A percentile compares a stretch with the other conserved stretches of the same genome.
phyloP scores from a whole-genome alignment of 2,329 filamentous ascomycete species.

The Elsinoe ampelina region DNA sequence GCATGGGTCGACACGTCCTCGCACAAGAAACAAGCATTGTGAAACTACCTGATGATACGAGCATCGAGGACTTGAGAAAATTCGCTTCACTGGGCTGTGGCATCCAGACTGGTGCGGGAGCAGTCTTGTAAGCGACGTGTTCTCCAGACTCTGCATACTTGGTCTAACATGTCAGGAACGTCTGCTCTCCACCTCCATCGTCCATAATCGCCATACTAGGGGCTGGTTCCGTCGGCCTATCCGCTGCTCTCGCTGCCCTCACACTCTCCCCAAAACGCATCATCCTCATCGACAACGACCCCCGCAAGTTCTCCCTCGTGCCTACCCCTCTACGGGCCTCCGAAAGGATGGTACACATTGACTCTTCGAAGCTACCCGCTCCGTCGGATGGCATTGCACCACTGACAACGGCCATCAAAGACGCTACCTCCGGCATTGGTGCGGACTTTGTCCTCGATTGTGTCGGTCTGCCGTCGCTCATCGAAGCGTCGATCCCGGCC shows the following conservation, averaged over 20 bases:
- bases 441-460: conserved; percentile 19
- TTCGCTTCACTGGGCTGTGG: conserved; percentile 23
- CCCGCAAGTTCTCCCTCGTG: conserved; percentile 18
- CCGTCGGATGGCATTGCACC: conserved; percentile 1
- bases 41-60: conserved; percentile 18
- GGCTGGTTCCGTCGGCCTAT: conserved; percentile 20
- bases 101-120: conserved; percentile 22
- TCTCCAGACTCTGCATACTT: background rate
- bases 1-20: conserved; percentile 20
- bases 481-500: conserved; percentile 15
- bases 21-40: conserved; percentile 20
- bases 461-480: conserved; percentile 18
- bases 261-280: conserved; percentile 12
- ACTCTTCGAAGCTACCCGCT: conserved; percentile 13
- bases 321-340: background rate
- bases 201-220: conserved; percentile 21
- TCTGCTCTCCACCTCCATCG: conserved; percentile 19
- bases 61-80: conserved; percentile 20
- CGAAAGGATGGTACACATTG: conserved; percentile 13
- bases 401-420: conserved; percentile 12
- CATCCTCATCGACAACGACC: conserved; percentile 20
- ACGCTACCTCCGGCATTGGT: conserved; percentile 13
- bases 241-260: conserved; percentile 19
- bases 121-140: conserved; percentile 17
- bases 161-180: conserved; percentile 16